Conservation (phyloP, 225 moss, liverwort and hornwort genomes). For the Sphagnum contortum region DNA sequence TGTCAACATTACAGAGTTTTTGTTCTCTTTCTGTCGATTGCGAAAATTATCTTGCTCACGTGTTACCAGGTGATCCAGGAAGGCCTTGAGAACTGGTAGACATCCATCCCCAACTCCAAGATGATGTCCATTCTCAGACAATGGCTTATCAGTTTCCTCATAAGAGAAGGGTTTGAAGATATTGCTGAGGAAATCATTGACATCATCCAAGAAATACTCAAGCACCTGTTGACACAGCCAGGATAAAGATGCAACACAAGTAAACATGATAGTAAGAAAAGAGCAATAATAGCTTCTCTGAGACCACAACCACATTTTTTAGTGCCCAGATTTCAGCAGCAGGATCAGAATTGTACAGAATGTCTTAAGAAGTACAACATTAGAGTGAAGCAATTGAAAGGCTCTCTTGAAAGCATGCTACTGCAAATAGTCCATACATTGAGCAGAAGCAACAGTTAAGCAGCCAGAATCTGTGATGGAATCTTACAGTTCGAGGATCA, state of each 20-base stretch:
- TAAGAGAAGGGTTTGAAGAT: slow-evolving; percentile 25
- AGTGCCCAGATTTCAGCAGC: too few relatives aligned
- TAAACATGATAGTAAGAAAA: too few relatives aligned
- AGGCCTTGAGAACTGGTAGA: slow-evolving; percentile 56
- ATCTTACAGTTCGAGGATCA: slow-evolving; percentile 71
- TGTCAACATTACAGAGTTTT: slow-evolving; percentile 74
- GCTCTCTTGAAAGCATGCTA: too few relatives aligned
- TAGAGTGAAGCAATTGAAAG: too few relatives aligned
- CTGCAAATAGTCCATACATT: too few relatives aligned
- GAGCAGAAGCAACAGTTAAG: too few relatives aligned
- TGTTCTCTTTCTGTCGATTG: slow-evolving; percentile 66
- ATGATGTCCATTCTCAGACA: slow-evolving; percentile 31
- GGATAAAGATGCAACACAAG: too few relatives aligned
- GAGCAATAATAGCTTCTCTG: background rate
- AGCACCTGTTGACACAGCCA: slow-evolving; percentile 39
- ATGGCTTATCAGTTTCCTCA: slow-evolving; percentile 4
- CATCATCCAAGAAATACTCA: slow-evolving; percentile 82
- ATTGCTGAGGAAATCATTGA: slow-evolving; percentile 67
- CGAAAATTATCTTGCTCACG: slow-evolving; percentile 78
- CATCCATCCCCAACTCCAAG: slow-evolving; percentile 33
- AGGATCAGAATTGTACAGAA: too few relatives aligned
- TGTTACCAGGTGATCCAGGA: slow-evolving; percentile 67
- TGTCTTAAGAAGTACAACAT: too few relatives aligned
- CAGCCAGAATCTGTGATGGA: too few relatives aligned
- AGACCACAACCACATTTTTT: background rate